Base-by-base conservation (phyloP, 2,329 filamentous ascomycete genomes). In the Calonectria ilicicola region DNA sequence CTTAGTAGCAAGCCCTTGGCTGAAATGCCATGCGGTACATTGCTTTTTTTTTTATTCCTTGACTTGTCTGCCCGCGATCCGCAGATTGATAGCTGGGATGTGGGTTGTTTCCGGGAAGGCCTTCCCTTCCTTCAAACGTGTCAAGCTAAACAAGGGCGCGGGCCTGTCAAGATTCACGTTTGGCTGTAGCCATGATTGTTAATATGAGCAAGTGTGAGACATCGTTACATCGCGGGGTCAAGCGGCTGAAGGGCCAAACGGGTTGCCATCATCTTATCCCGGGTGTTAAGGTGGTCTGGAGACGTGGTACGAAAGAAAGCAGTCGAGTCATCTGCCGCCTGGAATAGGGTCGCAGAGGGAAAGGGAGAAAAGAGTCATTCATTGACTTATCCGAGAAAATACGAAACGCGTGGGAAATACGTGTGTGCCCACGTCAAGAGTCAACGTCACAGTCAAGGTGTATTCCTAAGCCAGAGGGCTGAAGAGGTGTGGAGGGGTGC, bases 391-490 rank as follows among this genome's bases (percentile, higher is more conserved):
- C 65, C 72, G 69, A 69, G 65, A 42, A 56, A 35, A 35, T 42
- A 64, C 68, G 53, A 72, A 63, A 66, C 72, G 23, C 38, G 47
- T 67, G 46, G 65, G 67, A 65, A 69, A 62, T 75, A 75, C 77
- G 77, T 79, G 70, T 56, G 77, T 64, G 76, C 58, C 70, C 63
- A 77, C 77, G 77, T 78, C 76, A 71, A 78, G 70, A 47, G 65
- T 62, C 67, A 73, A 77, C 70, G 76, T 78, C 69, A 75, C 69
- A 73, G 69, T 32, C 66, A 67, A 56, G 66, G 44, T 58, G 23
- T 58, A 49, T 35, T 68, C 21, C 14, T 26, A 63, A 9, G 15
- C 14, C n/a, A 64, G 63, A 38, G 62, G 69, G 60, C 21, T 53
- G 66, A 42, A 29, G 51, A 23, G 51, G 56, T 42, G 47, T 27